Evolutionary conservation across 768 basidiomycete species (phyloP).

Genomic region (Amanita subjunquillea): DNA sequence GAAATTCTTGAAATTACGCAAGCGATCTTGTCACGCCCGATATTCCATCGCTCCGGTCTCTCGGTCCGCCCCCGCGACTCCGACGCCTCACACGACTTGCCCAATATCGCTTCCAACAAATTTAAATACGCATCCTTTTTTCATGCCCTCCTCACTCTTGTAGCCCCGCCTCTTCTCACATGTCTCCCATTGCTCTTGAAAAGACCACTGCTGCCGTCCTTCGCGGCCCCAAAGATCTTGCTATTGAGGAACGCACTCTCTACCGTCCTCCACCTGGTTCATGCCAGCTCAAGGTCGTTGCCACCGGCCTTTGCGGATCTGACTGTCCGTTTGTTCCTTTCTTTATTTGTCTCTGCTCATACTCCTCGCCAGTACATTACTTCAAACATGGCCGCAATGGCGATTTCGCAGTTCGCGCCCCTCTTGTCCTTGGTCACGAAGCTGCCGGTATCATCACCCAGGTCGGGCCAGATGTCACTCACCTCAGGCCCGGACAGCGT

Average conservation of each 20-base stretch:
- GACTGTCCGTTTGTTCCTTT: slow-evolving; percentile 42
- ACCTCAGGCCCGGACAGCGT: slow-evolving; percentile 66
- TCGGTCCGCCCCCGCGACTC: slow-evolving; percentile 3
- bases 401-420: slow-evolving; percentile 77
- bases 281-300: slow-evolving; percentile 68
- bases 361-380: slow-evolving; percentile 64
- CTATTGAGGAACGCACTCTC: slow-evolving; percentile 61
- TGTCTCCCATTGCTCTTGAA: slow-evolving; percentile 36
- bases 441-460: slow-evolving; percentile 80
- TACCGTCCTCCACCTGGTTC: slow-evolving; percentile 65
- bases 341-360: background rate
- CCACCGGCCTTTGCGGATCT: slow-evolving; percentile 88
- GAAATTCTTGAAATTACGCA: background rate
- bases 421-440: slow-evolving; percentile 92
- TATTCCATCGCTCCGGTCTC: background rate
- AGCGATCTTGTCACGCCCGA: background rate
- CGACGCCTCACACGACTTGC: slow-evolving; percentile 6
- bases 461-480: slow-evolving; percentile 61
- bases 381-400: slow-evolving; percentile 86
- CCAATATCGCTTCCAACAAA: slow-evolving; percentile 3
- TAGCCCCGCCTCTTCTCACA: slow-evolving; percentile 11
- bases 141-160: slow-evolving; percentile 10
- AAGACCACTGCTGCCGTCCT: slow-evolving; percentile 71
- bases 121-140: slow-evolving; percentile 13
- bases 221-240: slow-evolving; percentile 75